Evolutionary conservation across 495 filamentous ascomycete species (phyloP), one percentile per base, ranked within the genome.

Genomic region (Penicillium desertorum): DNA sequence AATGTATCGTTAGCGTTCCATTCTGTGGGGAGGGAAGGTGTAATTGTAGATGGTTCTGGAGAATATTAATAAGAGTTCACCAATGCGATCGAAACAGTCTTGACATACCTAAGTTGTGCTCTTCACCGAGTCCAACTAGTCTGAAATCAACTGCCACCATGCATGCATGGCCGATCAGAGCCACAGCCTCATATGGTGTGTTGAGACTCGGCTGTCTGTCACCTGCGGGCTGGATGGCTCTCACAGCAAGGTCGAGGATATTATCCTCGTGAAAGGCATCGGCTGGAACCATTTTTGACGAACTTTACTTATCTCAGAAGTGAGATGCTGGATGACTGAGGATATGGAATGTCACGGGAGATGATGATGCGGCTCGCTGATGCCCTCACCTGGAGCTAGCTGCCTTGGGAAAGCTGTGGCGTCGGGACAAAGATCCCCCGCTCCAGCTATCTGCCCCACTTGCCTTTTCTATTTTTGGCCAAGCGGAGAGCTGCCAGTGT

Each of bases 71-170:
- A 16, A 59, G 45, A 50, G 39, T 63, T 58, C 54, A 39, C 52
- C 12, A 43, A 54, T 22, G 5, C 12, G 0, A 36, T 30, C 36
- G 45, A 4, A 20, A 36, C 10, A 12, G 7, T 46, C 61, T 3
- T 29, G 32, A 58, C 67, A 50, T 73, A 88, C 88, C 79, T 54
- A 87, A 81, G 29, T 76, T 81, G 55, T 90, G 82, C 22, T 93
- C 90, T 70, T 98, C 91, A 17, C 86, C 80, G 19, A 96, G 87
- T 1, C 92, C 92, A 20, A 92, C 69, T 8, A 98, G 77, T 45
- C 89, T 81, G 70, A 97, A 98, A 45, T 85, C 90, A 10, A 93
- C 83, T 5, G 86, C 84, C 27, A 80, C 62, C 87, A 98, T 89
- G 65, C 86, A 89, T 27, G 90, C 90, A 69, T 98, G 93, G 41